phyloP scores from a whole-genome alignment of 75 land plant genomes.

The Cupressus sempervirens region DNA sequence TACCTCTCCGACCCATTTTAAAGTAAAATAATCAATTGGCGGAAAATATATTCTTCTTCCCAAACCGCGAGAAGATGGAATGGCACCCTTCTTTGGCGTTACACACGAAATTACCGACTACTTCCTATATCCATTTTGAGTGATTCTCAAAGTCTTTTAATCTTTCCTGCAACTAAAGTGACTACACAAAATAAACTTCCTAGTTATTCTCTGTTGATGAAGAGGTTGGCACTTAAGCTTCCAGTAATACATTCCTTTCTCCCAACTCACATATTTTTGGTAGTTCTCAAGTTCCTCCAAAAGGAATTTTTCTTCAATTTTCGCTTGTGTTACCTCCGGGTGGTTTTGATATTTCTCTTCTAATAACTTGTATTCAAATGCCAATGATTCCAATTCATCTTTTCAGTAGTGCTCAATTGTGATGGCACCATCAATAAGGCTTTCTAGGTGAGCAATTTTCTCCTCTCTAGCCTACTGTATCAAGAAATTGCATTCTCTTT shows the following conservation, averaged over 20 bases:
- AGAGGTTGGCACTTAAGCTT: too few relatives aligned
- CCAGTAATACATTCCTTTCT: constrained; percentile 58
- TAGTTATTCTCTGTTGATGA: too few relatives aligned
- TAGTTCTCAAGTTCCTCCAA: constrained; percentile 61
- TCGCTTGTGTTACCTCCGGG: constrained; percentile 79
- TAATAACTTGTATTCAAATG: constrained; percentile 38
- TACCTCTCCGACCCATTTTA: too few relatives aligned
- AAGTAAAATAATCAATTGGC: too few relatives aligned
- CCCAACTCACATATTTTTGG: constrained; percentile 21
- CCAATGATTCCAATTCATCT: constrained; percentile 20
- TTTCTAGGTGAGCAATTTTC: constrained; percentile 23
- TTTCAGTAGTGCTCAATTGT: constrained; percentile 12
- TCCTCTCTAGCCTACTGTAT: constrained; percentile 25
- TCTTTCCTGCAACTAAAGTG: too few relatives aligned
- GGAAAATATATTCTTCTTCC: too few relatives aligned
- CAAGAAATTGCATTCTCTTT: constrained; percentile 23
- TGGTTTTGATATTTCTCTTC: constrained; percentile 83
- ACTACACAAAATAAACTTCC: too few relatives aligned
- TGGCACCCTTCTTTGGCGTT: too few relatives aligned
- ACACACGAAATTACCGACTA: too few relatives aligned
- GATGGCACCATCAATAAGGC: constrained; percentile 22
- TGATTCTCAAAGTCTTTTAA: too few relatives aligned
- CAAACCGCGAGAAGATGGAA: too few relatives aligned
- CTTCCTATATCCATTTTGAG: too few relatives aligned
- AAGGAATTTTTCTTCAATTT: constrained; percentile 48